Conservation (phyloP, 192 early-diverging fungal species). For the Gorgonomyces haynaldii region DNA sequence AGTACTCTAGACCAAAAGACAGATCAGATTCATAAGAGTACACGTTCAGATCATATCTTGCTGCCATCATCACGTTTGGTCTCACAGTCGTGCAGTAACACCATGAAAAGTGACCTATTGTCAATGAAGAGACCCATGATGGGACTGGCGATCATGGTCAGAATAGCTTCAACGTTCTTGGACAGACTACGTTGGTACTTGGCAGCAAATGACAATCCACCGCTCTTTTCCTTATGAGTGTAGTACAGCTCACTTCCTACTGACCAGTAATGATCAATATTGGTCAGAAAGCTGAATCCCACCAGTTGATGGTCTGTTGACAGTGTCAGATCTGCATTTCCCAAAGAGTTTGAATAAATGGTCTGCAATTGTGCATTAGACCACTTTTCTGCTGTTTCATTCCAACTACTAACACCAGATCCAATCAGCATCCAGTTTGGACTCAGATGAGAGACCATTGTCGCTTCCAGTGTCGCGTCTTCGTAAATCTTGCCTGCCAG, state of each 20-base stretch:
- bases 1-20: constrained; percentile 65
- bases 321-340: too few relatives aligned
- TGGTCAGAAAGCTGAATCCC: constrained; percentile 71
- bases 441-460: too few relatives aligned
- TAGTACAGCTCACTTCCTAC: constrained; percentile 37
- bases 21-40: constrained; percentile 88
- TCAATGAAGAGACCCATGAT: too few relatives aligned
- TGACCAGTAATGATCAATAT: constrained; percentile 42
- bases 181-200: constrained; percentile 12
- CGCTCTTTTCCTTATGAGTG: constrained; percentile 68
- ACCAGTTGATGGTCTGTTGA: constrained; percentile 67
- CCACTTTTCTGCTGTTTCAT: too few relatives aligned
- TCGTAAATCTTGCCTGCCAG: too few relatives aligned
- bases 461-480: too few relatives aligned
- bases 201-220: constrained; percentile 58
- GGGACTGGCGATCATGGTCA: constrained; percentile 64
- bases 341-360: too few relatives aligned
- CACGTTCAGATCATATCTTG: constrained; percentile 81
- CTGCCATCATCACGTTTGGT: constrained; percentile 55
- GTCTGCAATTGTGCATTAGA: too few relatives aligned
- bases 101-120: constrained; percentile 73
- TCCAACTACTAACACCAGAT: too few relatives aligned
- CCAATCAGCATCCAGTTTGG: too few relatives aligned
- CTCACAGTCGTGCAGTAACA: constrained; percentile 73
- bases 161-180: constrained; percentile 18